Base-by-base conservation (phyloP, 768 basidiomycete species). In the Gautieria morchelliformis region DNA sequence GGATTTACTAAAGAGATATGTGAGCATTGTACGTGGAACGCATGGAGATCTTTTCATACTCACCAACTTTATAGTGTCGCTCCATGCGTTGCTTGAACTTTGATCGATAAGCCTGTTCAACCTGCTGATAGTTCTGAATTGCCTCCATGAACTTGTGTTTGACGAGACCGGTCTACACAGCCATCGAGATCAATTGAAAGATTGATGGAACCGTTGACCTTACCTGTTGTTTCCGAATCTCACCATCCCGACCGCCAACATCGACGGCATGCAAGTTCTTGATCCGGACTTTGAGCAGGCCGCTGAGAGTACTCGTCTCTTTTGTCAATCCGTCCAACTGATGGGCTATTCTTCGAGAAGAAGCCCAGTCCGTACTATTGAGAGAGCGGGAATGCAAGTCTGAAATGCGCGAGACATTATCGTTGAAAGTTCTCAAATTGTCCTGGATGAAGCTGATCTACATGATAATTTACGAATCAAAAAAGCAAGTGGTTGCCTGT, bases 381-480 rank as follows among this genome's bases (percentile, higher is more conserved):
- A 93, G 71, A n/a, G 84, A 83, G 57, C 84, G 82, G 41, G 82
- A 83, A 64, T 93, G 89, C 20, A 85, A 72, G 52, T 89, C 85
- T 22, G 81, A 73, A 64, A 93, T 86, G 27, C 77, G 78, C 19
- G 76, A 62, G 22, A 92, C 76, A 69, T 88, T 89, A 60, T 78
- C 73, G 59, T 84, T 88, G 71, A 88, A 88, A 10, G 75, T 75
- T 22, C 78, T 73, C 42, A 91, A 72, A 53, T 71, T 74, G 58
- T 90, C 87, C 78, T 89, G 87, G 48, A 93, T 71, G 42, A 80
- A 81, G 22, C 85, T 76, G 62, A 93, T 85, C 90, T 92, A 58
- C 9, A 22, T 10, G 10, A 15, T 6, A 17, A 17, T n/a, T 22
- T 9, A n/a, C 17, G 11, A 17, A 44, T 17, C 9, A n/a, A 19